Evolutionary conservation across 1,139 yeast species (phyloP), one percentile per base, ranked within the genome.

Genomic region (Scheffersomyces titani): DNA sequence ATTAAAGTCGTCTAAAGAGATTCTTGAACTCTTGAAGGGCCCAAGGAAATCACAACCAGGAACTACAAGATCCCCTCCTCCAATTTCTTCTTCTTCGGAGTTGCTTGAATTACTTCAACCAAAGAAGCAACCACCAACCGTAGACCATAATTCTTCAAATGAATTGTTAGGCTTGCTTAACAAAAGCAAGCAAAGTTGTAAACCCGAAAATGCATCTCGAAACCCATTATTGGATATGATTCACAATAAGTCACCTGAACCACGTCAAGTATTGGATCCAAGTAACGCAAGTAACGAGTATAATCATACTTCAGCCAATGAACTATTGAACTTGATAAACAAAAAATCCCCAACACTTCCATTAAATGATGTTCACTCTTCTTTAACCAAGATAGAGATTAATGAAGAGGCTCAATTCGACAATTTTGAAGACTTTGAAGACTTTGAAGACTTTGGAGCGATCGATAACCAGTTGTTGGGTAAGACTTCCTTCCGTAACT

Each of bases 341-440:
- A 50, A 22, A 9, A 48, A 49, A 5, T 48, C 50, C 20, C 49
- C 18, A n/a, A 19, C 16, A 16, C 52, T n/a, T 36, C 52, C 5
- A 30, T 22, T 20, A 19, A 46, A 19, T 30, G 40, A 30, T 7
- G 49, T 19, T 20, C 22, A 46, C 49, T 13, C 49, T 52, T 24
- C n/a, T 21, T 47, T 11, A 24, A 30, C 18, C 21, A 44, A 6
- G 21, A 24, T 19, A 18, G 30, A 22, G 20, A 45, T 24, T 16
- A 21, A 9, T 50, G 49, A 50, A 16, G 45, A 47, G 18, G 11
- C 40, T 11, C 40, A 62, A 19, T 66, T 65, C 44, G 72, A 70
- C 51, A 62, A 66, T 49, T 74, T 75, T 55, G 81, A 77, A 47
- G 74, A 76, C 56, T 77, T 77, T 59, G 78, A 75, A 51, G 75